Base-by-base conservation (phyloP, 371 early-diverging fungal genomes). In the Mortierella sp. region DNA sequence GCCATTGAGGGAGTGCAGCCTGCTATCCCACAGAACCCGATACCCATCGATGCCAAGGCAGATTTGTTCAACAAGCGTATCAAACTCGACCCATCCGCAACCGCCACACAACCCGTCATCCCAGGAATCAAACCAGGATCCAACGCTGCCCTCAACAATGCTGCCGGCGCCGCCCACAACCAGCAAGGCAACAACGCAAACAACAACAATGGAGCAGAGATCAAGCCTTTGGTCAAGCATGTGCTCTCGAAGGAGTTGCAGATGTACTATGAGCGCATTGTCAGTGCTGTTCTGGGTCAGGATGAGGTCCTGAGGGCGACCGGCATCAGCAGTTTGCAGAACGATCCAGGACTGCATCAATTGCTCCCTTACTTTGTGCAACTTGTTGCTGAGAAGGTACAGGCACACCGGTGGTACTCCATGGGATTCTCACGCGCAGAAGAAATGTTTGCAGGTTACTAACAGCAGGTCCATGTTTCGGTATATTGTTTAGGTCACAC, bases 1-100 rank as follows among this genome's bases (percentile, higher is more conserved):
- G 99, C 99, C 4, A 96, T 99, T 73, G 99, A 99, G 77, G 99
- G 99, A 29, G 98, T 99, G 6, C 99, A 99, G 86, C 99, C 99
- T 44, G 94, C 95, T 16, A 99, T 98, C 77, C 96, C 98, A 39
- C 99, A 99, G 87, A 99, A 99, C 82, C 99, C 99, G 29, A 92
- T 96, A 3, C 94, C 96, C 0, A 87, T 89, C 78, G 91, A 91
- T 79, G 92, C 90, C 24, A 90, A 90, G 53, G 85, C 88, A 6
- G 91, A 90, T 79, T 73, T 90, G 24, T 70, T 91, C 37, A 83
- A 86, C 40, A 91, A 90, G 70, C 89, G 90, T 13, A 73, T 88
- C 39, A 91, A 91, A 64, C 71, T 79, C n/a, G 89, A 87, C 53
- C 74, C 85, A 61, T 61, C 61, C 19, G 61, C 61, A 13, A 61